Percentiles rank a stretch among this genome's conserved stretches.
These are phyloP conservation scores for Glebionis coronaria DNA, from an alignment of 129 eudicot genomes.

Conservation along the genomic window DNA sequence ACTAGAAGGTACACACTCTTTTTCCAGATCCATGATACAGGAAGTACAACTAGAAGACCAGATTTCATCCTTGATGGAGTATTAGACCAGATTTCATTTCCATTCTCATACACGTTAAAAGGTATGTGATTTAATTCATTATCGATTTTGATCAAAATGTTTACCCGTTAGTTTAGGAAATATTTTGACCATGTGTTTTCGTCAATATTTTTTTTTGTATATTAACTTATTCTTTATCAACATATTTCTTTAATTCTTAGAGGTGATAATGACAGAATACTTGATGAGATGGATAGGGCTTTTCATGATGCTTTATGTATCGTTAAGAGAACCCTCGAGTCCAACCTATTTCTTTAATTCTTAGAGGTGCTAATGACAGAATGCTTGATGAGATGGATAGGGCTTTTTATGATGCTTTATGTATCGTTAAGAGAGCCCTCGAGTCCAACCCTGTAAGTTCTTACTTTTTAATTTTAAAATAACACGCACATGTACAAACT, in stretches of 20 bases:
- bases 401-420: conserved; percentile 91
- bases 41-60: no score
- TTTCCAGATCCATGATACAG: no score
- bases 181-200: no score
- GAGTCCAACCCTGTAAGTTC: conserved; percentile 75
- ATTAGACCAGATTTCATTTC: no score
- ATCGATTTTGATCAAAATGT: background rate
- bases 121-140: conserved; percentile 39
- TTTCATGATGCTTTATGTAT: conserved; percentile 91
- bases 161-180: background rate
- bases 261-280: conserved; percentile 98
- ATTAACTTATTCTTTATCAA: conserved; percentile 12
- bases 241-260: conserved; percentile 83
- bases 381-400: conserved; percentile 99
- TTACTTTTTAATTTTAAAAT: background rate
- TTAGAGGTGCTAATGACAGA: conserved; percentile 95
- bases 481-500: no score
- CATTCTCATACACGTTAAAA: no score
- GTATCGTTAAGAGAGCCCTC: conserved; percentile 86
- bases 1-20: no score
- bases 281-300: conserved; percentile 98
- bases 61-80: no score
- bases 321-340: conserved; percentile 92
- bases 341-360: conserved; percentile 71
- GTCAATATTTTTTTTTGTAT: no score